These are phyloP conservation scores for Colletotrichum echinochloae DNA, from an alignment of 2,329 filamentous ascomycete species.

Conservation along the genomic window DNA sequence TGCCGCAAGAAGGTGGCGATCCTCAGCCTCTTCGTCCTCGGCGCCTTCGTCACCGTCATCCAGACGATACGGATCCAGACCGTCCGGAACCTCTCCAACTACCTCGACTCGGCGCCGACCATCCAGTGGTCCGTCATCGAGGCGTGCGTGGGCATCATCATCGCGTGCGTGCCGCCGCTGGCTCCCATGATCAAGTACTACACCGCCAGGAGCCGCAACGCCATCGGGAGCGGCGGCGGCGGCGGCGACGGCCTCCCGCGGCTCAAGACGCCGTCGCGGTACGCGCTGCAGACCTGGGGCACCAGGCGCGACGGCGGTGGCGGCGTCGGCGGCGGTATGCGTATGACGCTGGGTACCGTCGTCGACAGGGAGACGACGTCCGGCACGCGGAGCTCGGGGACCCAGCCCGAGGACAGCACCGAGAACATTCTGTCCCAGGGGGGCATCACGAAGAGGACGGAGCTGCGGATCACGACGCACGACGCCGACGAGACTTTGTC, in stretches of 20 bases:
- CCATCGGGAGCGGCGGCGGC: not conserved
- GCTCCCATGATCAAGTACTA: constrained; percentile 55
- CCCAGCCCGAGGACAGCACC: constrained; percentile 28
- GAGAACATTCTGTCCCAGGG: constrained; percentile 22
- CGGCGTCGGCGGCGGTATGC: constrained; percentile 43
- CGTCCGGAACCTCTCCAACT: constrained; percentile 57
- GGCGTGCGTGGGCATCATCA: constrained; percentile 57
- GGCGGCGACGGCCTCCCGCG: constrained; percentile 25
- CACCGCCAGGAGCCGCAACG: constrained; percentile 45
- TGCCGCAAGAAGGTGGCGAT: constrained; percentile 56
- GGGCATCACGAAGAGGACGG: not conserved
- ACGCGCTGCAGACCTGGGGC: constrained; percentile 46
- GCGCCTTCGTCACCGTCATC: constrained; percentile 63
- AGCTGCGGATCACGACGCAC: not conserved
- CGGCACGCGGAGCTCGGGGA: constrained; percentile 1
- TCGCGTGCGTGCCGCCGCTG: constrained; percentile 57
- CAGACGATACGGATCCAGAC: constrained; percentile 64
- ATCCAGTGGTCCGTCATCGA: constrained; percentile 62
- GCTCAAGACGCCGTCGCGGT: constrained; percentile 35
- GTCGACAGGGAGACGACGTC: constrained; percentile 2
- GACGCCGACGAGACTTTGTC: not conserved
- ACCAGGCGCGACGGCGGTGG: too few species aligned
- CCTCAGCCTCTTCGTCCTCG: constrained; percentile 58
- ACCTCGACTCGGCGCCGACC: constrained; percentile 56
- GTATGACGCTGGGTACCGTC: constrained; percentile 38